Percentiles rank a stretch among this genome's conserved stretches.
phyloP scores from a whole-genome alignment of 2,329 filamentous ascomycete species.

The Ascochyta lentis region DNA sequence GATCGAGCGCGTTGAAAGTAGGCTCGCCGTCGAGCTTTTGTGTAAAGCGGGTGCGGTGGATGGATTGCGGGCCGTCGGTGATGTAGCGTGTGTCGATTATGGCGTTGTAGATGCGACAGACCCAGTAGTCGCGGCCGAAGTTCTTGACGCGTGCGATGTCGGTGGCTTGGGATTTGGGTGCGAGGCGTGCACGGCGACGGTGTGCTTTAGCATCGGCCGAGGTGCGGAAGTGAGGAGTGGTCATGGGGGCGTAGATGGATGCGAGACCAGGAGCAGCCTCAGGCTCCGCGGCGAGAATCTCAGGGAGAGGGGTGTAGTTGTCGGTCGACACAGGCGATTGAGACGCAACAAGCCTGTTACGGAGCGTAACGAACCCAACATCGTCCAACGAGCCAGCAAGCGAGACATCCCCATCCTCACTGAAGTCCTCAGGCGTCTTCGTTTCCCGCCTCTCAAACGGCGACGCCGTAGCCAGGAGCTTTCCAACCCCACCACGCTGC shows the following conservation, averaged over 20 bases:
- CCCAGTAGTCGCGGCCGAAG: conserved; percentile 40
- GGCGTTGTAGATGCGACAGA: conserved; percentile 37
- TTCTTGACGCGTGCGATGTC: conserved; percentile 32
- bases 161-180: conserved; percentile 18
- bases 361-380: neutral
- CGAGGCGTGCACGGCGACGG: conserved; percentile 24
- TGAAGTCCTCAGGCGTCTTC: neutral
- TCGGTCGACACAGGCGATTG: neutral
- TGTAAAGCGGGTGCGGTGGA: conserved; percentile 30
- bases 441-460: neutral
- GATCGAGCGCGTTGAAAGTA: conserved; percentile 23
- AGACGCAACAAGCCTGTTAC: neutral
- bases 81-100: conserved; percentile 35
- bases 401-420: neutral
- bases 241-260: conserved; percentile 24
- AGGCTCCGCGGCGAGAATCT: conserved; percentile 5
- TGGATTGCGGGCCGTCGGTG: conserved; percentile 23
- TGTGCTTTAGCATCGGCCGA: conserved; percentile 24
- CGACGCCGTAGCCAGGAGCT: neutral
- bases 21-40: neutral
- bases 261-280: neutral
- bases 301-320: neutral
- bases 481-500: neutral
- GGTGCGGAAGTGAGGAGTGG: conserved; percentile 24
- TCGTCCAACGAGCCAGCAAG: conserved; percentile 2